Evolutionary conservation across 345 rosid genomes (phyloP).

Genomic region (Aegle marmelos): DNA sequence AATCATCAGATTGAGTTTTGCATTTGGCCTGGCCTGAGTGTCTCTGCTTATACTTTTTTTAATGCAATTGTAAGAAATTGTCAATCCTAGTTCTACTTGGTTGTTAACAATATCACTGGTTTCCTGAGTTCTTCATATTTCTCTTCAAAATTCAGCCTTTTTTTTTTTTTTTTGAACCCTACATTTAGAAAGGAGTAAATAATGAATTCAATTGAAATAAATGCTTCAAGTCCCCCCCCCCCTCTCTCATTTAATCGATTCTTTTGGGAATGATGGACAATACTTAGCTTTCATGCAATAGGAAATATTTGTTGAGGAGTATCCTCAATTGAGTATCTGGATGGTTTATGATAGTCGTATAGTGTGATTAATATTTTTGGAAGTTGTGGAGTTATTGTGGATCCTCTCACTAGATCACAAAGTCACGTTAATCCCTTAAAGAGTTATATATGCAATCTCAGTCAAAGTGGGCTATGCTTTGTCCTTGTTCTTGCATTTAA

Average conservation of each 20-base stretch:
- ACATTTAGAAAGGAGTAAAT: neutral
- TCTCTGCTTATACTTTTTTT: neutral
- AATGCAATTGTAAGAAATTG: neutral
- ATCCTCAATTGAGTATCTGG: neutral
- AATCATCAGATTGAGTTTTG: neutral
- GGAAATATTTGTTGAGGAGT: neutral
- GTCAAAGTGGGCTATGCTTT: constrained; percentile 5
- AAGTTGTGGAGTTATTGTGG: neutral
- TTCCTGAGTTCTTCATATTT: neutral
- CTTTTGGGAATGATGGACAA: neutral
- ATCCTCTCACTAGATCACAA: neutral
- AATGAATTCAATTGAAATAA: neutral
- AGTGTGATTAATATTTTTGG: neutral
- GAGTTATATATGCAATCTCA: neutral
- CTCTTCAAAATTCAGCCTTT: neutral
- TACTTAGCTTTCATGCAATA: neutral
- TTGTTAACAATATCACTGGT: neutral
- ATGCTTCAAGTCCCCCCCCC: neutral
- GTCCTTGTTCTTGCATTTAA: neutral
- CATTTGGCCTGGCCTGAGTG: neutral
- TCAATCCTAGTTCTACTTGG: neutral
- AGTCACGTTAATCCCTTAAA: neutral
- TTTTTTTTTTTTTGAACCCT: neutral
- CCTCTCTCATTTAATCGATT: neutral
- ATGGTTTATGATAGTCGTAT: neutral